Percentiles rank a stretch among this genome's conserved stretches.
phyloP scores from a whole-genome alignment of 163 green algal genomes.

The Smithsoniella earleae region DNA sequence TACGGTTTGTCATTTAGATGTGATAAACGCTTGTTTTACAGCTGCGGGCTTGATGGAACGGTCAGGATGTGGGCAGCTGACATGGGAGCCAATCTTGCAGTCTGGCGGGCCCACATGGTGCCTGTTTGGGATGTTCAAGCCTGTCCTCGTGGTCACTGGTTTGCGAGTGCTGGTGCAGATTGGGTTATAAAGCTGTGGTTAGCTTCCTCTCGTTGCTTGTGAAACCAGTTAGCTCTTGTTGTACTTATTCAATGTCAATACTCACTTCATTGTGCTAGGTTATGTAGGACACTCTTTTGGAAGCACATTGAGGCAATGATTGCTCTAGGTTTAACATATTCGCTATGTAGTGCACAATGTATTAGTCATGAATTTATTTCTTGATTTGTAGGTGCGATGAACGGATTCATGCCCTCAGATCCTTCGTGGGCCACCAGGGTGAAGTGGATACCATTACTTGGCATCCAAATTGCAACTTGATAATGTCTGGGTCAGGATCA shows the following conservation, averaged over 20 bases:
- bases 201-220: too few relatives aligned
- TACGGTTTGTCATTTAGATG: slow-evolving; percentile 16
- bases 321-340: too few relatives aligned
- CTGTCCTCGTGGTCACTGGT: slow-evolving; percentile 15
- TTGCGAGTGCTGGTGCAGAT: slow-evolving; percentile 15
- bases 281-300: too few relatives aligned
- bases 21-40: slow-evolving; percentile 18
- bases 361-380: too few relatives aligned
- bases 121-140: slow-evolving; percentile 27
- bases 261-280: too few relatives aligned
- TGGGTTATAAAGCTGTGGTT: neutral
- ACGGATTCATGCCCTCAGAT: neutral
- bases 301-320: too few relatives aligned
- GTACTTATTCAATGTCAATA: too few relatives aligned
- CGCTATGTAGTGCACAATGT: too few relatives aligned
- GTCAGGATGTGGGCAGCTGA: neutral
- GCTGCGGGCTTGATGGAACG: slow-evolving; percentile 7
- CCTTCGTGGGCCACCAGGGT: neutral
- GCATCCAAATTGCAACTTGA: slow-evolving; percentile 22
- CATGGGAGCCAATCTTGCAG: neutral
- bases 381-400: slow-evolving; percentile 31
- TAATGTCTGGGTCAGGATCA: slow-evolving; percentile 10
- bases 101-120: slow-evolving; percentile 19
- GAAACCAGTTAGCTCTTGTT: too few relatives aligned
- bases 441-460: slow-evolving; percentile 3